Conservation (phyloP, 169 alveolate species). For the Blepharisma undulans region DNA sequence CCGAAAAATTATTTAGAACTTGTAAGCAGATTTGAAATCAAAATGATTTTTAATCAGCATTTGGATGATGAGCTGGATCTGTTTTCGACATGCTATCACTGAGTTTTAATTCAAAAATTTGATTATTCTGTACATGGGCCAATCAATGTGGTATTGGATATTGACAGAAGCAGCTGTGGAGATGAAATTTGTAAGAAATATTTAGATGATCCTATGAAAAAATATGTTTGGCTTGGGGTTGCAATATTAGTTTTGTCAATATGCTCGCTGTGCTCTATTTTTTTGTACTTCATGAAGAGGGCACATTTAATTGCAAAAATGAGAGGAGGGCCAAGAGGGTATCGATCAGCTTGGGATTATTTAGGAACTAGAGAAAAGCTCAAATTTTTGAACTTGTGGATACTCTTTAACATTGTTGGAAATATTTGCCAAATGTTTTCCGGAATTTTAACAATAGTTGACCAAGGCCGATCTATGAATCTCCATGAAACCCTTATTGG, state of each 20-base stretch:
- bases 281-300: slow-evolving; percentile 25
- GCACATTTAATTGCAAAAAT: slow-evolving; percentile 10
- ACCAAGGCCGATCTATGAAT: slow-evolving; percentile 1
- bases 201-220: neutral
- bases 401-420: slow-evolving; percentile 12
- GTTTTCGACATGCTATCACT: neutral
- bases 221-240: slow-evolving; percentile 2
- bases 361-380: neutral
- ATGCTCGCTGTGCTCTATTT: neutral
- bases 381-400: slow-evolving; percentile 15
- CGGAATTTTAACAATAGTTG: neutral
- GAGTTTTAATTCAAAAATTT: neutral
- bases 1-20: neutral
- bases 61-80: neutral
- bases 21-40: neutral
- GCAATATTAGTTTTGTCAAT: neutral
- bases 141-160: neutral
- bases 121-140: slow-evolving; percentile 22
- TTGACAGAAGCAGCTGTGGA: slow-evolving; percentile 8
- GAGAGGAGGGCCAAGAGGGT: slow-evolving; percentile 12
- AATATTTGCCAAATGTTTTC: slow-evolving; percentile 31
- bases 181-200: neutral
- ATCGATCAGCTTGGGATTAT: slow-evolving; percentile 16
- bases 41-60: neutral
- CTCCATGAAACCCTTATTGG: slow-evolving; percentile 22